phyloP scores from a whole-genome alignment of 2,329 filamentous ascomycete species.

The Cladosporium sp. region DNA sequence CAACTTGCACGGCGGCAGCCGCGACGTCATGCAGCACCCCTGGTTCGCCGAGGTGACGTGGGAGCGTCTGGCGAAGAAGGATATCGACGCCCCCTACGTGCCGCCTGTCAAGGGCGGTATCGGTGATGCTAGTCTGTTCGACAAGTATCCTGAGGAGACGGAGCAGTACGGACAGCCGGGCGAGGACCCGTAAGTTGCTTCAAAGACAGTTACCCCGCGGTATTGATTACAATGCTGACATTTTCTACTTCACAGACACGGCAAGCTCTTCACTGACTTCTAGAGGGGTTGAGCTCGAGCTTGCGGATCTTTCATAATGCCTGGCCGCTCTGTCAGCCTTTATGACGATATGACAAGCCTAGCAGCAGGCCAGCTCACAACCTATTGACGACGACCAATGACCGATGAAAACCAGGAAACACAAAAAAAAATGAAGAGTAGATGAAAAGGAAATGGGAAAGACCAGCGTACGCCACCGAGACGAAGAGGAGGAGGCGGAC shows the following conservation, averaged over 20 bases:
- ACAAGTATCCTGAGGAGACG: constrained; percentile 95
- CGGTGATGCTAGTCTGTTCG: constrained; percentile 95
- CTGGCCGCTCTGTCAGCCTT: too few relatives aligned
- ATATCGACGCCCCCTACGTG: constrained; percentile 97
- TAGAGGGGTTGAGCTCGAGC: too few relatives aligned
- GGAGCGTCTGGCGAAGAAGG: constrained; percentile 89
- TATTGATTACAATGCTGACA: constrained; percentile 15
- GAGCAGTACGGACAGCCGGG: constrained; percentile 81
- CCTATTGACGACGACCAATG: constrained; percentile 4
- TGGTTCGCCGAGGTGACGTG: constrained; percentile 99
- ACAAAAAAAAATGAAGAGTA: not conserved
- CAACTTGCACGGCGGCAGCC: constrained; percentile 84
- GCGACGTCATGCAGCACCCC: constrained; percentile 89
- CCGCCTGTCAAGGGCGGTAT: constrained; percentile 91
- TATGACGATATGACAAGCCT: not conserved
- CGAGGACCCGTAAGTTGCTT: constrained; percentile 86
- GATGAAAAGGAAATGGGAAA: not conserved
- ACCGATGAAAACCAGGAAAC: not conserved
- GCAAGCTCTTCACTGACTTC: constrained; percentile 72
- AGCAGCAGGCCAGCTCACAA: not conserved
- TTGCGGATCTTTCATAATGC: not conserved
- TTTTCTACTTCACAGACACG: constrained; percentile 53
- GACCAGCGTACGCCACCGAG: too few relatives aligned
- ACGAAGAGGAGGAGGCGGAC: not conserved
- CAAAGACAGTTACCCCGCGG: too few relatives aligned